These are phyloP conservation scores for Spironucleus salmonicida DNA, from an alignment of 208 protist genomes.

Conservation along the genomic window DNA sequence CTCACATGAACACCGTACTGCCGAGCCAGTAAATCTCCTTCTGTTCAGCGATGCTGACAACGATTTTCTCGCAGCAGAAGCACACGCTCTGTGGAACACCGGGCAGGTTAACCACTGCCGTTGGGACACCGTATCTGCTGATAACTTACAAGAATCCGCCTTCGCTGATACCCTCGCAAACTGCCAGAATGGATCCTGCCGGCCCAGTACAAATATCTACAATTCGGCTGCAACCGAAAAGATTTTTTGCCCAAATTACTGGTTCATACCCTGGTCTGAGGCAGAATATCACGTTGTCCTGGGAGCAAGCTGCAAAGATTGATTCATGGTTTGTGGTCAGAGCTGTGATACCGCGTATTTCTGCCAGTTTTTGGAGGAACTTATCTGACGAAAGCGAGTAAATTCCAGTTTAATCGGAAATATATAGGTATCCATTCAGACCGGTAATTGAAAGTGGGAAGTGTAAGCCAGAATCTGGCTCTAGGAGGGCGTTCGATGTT, in stretches of 20 bases:
- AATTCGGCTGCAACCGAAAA: background rate
- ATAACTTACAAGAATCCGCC: conserved; percentile 10
- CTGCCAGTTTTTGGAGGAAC: background rate
- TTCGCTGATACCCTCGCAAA: background rate
- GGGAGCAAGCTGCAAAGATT: background rate
- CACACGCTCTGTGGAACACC: conserved; percentile 10
- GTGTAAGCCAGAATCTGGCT: background rate
- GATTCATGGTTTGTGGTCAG: background rate
- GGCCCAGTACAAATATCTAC: conserved; percentile 10
- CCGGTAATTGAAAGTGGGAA: background rate
- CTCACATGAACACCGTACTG: background rate
- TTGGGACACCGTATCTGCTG: conserved; percentile 8
- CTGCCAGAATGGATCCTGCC: background rate
- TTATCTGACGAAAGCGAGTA: conserved; percentile 10
- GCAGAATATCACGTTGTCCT: background rate
- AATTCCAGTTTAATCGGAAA: conserved; percentile 14
- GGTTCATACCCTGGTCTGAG: conserved; percentile 16
- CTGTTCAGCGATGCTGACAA: background rate
- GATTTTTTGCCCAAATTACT: background rate
- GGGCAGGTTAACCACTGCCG: background rate
- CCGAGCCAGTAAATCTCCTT: background rate
- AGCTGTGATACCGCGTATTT: conserved; percentile 5
- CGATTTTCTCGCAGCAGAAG: background rate
- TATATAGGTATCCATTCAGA: conserved; percentile 2
- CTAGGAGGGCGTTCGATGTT: background rate